Base-by-base conservation (phyloP, 1,284 basidiomycete genomes). In the Stygiomarasmius scandens region DNA sequence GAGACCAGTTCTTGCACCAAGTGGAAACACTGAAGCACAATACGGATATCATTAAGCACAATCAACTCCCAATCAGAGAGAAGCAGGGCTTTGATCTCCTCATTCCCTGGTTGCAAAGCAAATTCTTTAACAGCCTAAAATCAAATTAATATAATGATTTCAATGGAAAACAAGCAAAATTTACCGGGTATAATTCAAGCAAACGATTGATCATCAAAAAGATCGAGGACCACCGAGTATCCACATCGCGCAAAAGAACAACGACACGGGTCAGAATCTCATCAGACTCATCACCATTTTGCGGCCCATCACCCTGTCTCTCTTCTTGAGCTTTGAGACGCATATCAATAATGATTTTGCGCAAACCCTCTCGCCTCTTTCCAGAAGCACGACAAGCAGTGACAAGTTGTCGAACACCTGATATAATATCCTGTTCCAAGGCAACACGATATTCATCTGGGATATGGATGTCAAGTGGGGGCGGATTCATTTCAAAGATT, bases 201-300 rank as follows among this genome's bases (percentile, higher is more conserved):
- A 70, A 46, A 16, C 66, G 61, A 46, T 69, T 66, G 58, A 72
- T 67, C 72, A 74, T 73, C 1, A 65, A 12, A 52, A 61, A 68
- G 1, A 60, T 66, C 11, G 69, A 69, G 0, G 68, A 72, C 73
- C 69, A 73, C 1, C 68, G 60, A 0, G 61, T 65, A 2, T 69
- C 66, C 12, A 69, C 55, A 61, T 71, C 69, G 3, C 51, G 52
- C 0, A 71, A 54, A 9, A 72, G 62, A 27, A 62, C 55, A 16
- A 62, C 46, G 2, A 49, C 48, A 10, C 48, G 55, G 2, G 67
- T 47, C 10, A 38, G 1, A n/a, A 46, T 43, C 9, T 23, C 43
- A 34, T 25, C 27, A 32, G 56, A 43, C 2, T 34, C 27, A 27
- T 44, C 38, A 12, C 12, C 9, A 23, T 2, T 25, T 16, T 34